Base-by-base conservation (phyloP, 2,329 filamentous ascomycete genomes). In the Botryotinia calthae region DNA sequence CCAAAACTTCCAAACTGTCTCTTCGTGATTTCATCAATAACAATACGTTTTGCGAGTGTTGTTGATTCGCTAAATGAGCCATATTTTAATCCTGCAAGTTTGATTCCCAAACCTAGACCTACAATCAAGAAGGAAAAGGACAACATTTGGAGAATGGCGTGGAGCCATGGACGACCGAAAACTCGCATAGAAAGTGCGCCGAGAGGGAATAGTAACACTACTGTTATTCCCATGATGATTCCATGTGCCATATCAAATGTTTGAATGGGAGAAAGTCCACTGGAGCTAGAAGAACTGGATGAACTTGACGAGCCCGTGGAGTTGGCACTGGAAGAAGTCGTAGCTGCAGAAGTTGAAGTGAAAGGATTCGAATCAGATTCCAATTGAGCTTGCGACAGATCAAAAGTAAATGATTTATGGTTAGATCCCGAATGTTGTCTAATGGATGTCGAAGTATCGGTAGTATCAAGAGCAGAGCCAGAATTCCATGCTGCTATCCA, bases 171-270 rank as follows among this genome's bases (percentile, higher is more conserved):
- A 64, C 84, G 87, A 62, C 87, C 85, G 10, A 89, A 74, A 5
- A 90, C 74, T 4, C 89, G 87, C 86, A 91, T 90, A 58, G 90
- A 79, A 5, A 88, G 82, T 14, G 89, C 84, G 8, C 89, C 90
- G 4, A 90, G 76, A 0, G 90, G 90, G 75, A 89, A 91, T 34
- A 89, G 81, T 20, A 87, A 77, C 5, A 87, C 84, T 75, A 90
- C 89, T 28, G 87, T 86, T 63, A 90, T 78, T 40, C 85, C 85
- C 88, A 91, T 89, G 77, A 91, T 82, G 76, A 89, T 83, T 66
- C 88, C 89, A 74, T 91, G 89, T 0, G 85, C 83, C 63, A 76
- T 80, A 4, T 78, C 51, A 20, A 76, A 79, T 12, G 76, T 68
- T 20, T 40, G 6, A 4, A 76, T 1, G 67, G 34, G 42, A 46